Base-by-base conservation (phyloP, 352 stramenopile genomes). In the Pythium oligandrum region DNA sequence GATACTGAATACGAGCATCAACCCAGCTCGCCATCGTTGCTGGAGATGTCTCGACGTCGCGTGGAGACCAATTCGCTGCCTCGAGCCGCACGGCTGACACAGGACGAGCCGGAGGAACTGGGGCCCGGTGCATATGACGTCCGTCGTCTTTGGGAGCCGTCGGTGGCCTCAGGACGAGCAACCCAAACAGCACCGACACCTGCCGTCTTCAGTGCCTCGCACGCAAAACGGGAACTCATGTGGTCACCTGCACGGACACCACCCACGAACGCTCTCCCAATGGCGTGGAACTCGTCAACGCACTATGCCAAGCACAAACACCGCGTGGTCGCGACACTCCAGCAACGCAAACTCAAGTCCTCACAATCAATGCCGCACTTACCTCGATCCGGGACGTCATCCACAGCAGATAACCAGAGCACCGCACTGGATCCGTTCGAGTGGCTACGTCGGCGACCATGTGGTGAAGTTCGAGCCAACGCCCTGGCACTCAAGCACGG, bases 241-340 rank as follows among this genome's bases (percentile, higher is more conserved):
- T 89, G 75, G 75, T 71, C 73, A 1, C 75, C 73, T 3, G 68
- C 68, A 17, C 45, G 65, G 26, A 71, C 58, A 0, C 64, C 65
- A 4, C 70, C 70, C 2, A 74, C 71, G 1, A 65, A 65, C 40
- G 60, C 69, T 1, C 37, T 75, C 3, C 55, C 73, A 3, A 68
- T 72, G 11, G 70, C 67, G 1, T 90, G 75, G 75, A 68, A 88
- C 55, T 68, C 71, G 5, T 88, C 75, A 33, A 51, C 50, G 0
- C 61, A 86, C 42, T 88, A 90, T 44, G 61, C 58, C 31, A 81
- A 81, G 60, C 73, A 81, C 32, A 85, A 86, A 52, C 50, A 56
- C 4, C 68, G 69, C 45, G 69, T 86, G 7, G 36, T 70, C 6
- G 52, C 51, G 3, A 48, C 48, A 39, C 10, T 8, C 12, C 33